Evolutionary conservation across 768 basidiomycete genomes (phyloP), one percentile per base, ranked within the genome.

Genomic region (Crucibulum laeve): DNA sequence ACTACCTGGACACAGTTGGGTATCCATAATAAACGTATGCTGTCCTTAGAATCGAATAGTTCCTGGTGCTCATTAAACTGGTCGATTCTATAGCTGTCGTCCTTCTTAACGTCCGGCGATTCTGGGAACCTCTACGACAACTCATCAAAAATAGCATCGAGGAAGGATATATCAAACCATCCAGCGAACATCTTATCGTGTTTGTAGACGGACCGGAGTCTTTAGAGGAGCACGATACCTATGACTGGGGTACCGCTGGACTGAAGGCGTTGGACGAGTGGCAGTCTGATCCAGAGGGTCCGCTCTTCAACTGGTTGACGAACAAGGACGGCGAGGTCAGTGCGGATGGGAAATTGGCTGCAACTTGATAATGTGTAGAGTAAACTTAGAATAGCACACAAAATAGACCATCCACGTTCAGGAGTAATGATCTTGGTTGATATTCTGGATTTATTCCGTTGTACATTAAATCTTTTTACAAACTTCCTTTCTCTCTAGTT

Each of bases 1-100:
- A 78, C 84, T 11, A 96, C 94, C 0, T 99, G 95, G 95, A 89
- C 88, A 15, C 95, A 97, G 56, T 61, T 96, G 4, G 86, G 87
- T 15, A 85, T 94, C 33, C 89, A 92, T 58, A 73, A 77, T 43
- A 91, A 91, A 67, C 89, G 89, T 89, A 57, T 49, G 79, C 46
- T 36, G 47, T 50, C 22, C 22, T n/a, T 19, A 25, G 26, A 10
- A 22, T 8, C 23, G 5, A 5, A 15, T 17, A 26, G 13, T 36
- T 32, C 33, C 32, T 10, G 25, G 36, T 34, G 25, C 14, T 17
- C 36, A n/a, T n/a, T 32, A 19, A 33, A 25, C 7, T 15, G 14
- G 26, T 15, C 24, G 44, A 4, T 22, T 43, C 25, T 17, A 18
- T 19, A 93, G 84, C 94, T 11, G 85, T 96, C 32, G 65, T 96